Percentiles rank a stretch among this genome's conserved stretches.
phyloP scores from a whole-genome alignment of 2,329 filamentous ascomycete genomes.

The Celoporthe dispersa region DNA sequence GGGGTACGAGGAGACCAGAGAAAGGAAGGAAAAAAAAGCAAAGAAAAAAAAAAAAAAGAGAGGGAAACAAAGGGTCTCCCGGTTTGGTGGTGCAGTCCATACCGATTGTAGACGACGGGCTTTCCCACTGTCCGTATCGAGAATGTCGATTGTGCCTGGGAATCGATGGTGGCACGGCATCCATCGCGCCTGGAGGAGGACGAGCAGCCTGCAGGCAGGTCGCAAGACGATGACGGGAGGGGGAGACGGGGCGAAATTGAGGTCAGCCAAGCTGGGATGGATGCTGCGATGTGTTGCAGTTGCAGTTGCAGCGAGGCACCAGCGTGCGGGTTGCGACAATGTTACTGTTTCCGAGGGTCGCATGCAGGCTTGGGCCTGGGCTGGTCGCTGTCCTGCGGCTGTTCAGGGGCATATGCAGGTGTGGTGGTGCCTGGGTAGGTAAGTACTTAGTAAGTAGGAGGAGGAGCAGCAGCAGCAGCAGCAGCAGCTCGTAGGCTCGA shows the following conservation, averaged over 20 bases:
- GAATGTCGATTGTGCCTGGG: constrained; percentile 31
- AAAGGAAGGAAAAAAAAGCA: too few relatives aligned
- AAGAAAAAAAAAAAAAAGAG: background rate
- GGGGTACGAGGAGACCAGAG: background rate
- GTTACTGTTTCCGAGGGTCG: background rate
- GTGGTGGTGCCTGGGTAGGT: background rate
- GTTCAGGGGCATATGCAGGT: constrained; percentile 12
- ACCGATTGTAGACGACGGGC: constrained; percentile 23
- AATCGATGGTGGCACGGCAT: constrained; percentile 33
- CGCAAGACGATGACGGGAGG: background rate
- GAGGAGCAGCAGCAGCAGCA: too few relatives aligned
- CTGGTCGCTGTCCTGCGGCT: background rate
- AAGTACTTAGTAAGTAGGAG: background rate
- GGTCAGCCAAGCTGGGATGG: background rate
- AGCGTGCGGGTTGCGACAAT: background rate
- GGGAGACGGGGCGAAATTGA: background rate
- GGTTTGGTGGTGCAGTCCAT: background rate
- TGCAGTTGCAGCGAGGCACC: background rate
- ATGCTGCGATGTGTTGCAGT: background rate
- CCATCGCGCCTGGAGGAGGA: constrained; percentile 22
- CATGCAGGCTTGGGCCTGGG: background rate
- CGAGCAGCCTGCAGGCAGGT: background rate
- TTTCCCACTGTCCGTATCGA: constrained; percentile 22
- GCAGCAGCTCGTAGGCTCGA: too few relatives aligned
- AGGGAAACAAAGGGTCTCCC: background rate